Conservation (phyloP, 1,139 yeast species). For the Zygosaccharomyces sapae region DNA sequence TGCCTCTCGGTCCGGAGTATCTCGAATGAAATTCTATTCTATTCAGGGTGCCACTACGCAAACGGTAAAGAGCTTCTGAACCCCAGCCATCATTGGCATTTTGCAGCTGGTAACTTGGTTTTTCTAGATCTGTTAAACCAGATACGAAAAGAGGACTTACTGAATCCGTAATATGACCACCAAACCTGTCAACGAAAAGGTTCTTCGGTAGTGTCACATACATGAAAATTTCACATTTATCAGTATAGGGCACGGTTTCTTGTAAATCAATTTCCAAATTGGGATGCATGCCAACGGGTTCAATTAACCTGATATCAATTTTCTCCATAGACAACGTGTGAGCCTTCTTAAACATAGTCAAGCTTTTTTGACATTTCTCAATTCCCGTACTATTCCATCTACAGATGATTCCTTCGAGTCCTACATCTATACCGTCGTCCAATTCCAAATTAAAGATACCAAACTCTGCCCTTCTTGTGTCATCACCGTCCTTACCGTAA, state of each 20-base stretch:
- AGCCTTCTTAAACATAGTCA: slow-evolving; percentile 26
- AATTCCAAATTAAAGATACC: slow-evolving; percentile 31
- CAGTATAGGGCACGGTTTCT: slow-evolving; percentile 1
- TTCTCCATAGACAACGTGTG: slow-evolving; percentile 12
- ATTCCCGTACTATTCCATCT: slow-evolving; percentile 22
- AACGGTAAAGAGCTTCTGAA: slow-evolving; percentile 41
- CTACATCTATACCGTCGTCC: slow-evolving; percentile 24
- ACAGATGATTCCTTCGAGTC: slow-evolving; percentile 32
- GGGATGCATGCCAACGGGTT: slow-evolving; percentile 49
- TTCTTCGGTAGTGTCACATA: slow-evolving; percentile 33
- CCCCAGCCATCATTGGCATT: slow-evolving; percentile 40
- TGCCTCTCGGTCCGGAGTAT: slow-evolving; percentile 40
- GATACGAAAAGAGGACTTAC: slow-evolving; percentile 30
- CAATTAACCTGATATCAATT: slow-evolving; percentile 25
- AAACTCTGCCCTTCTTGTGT: slow-evolving; percentile 22
- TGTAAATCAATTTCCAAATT: slow-evolving; percentile 27
- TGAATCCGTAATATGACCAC: slow-evolving; percentile 25
- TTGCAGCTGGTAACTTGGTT: slow-evolving; percentile 45
- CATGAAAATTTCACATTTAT: slow-evolving; percentile 36
- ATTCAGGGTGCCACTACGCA: slow-evolving; percentile 31
- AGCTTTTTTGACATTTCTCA: slow-evolving; percentile 30
- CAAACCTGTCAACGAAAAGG: slow-evolving; percentile 39
- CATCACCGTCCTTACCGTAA: slow-evolving; percentile 6
- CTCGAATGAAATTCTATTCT: slow-evolving; percentile 48
- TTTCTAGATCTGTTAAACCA: slow-evolving; percentile 41